phyloP scores from a whole-genome alignment of 768 basidiomycete species.

The Lactifluus hygrophoroides region DNA sequence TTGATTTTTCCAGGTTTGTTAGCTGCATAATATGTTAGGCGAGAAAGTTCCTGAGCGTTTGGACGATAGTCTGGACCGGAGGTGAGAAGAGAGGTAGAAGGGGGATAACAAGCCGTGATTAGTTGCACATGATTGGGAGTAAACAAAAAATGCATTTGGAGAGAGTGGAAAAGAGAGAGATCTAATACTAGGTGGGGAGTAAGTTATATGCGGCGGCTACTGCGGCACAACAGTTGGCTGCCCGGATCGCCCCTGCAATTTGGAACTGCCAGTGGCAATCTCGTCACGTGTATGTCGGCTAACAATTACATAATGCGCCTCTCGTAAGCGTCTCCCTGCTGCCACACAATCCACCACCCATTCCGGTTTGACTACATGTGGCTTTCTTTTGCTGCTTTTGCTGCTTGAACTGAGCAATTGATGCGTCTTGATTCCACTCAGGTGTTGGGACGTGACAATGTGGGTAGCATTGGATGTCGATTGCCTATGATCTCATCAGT shows the following conservation, averaged over 20 bases:
- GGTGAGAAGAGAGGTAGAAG: conserved; percentile 61
- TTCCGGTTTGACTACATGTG: conserved; percentile 63
- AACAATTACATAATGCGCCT: conserved; percentile 41
- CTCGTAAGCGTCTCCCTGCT: conserved; percentile 49
- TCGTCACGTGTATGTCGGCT: conserved; percentile 32
- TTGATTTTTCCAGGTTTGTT: conserved; percentile 75
- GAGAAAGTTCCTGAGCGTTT: conserved; percentile 77
- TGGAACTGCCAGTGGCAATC: too few relatives aligned
- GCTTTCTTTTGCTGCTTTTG: conserved; percentile 39
- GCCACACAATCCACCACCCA: conserved; percentile 66
- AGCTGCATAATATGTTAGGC: conserved; percentile 78
- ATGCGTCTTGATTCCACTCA: conserved; percentile 67
- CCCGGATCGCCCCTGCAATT: too few relatives aligned
- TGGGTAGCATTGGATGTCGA: conserved; percentile 63
- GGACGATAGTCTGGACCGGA: conserved; percentile 72
- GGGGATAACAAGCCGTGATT: conserved; percentile 81
- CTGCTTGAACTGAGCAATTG: conserved; percentile 47
- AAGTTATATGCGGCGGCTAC: conserved; percentile 6
- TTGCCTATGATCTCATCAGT: conserved; percentile 31
- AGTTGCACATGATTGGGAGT: conserved; percentile 79
- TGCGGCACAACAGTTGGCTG: too few relatives aligned
- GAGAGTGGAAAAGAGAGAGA: conserved; percentile 2
- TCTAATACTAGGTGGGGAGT: conserved; percentile 5
- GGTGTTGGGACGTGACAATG: conserved; percentile 62
- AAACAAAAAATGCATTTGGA: conserved; percentile 62